Evolutionary conservation across 768 basidiomycete genomes (phyloP).

Genomic region (Russula earlei): DNA sequence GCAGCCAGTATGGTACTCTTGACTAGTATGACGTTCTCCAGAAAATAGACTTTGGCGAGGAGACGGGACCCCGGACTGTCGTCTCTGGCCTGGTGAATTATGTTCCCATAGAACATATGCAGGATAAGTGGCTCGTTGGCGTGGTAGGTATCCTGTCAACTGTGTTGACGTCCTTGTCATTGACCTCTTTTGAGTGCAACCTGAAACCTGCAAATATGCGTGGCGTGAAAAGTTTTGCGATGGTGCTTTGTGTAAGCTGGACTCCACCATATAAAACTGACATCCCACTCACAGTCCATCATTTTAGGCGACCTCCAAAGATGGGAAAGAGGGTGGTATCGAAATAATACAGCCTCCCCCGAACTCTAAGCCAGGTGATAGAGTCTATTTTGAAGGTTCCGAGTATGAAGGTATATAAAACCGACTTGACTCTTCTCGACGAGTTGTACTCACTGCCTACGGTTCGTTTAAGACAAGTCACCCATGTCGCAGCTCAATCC

Average conservation of each 20-base stretch:
- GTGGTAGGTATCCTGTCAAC: slow-evolving; percentile 43
- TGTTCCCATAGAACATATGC: slow-evolving; percentile 92
- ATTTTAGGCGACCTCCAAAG: slow-evolving; percentile 76
- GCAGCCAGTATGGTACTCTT: slow-evolving; percentile 15
- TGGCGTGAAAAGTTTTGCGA: slow-evolving; percentile 95
- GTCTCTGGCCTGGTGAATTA: slow-evolving; percentile 96
- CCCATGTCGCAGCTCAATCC: slow-evolving; percentile 87
- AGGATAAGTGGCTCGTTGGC: slow-evolving; percentile 69
- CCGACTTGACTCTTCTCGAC: neutral
- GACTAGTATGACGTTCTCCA: slow-evolving; percentile 24
- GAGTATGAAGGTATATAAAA: slow-evolving; percentile 69
- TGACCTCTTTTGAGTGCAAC: slow-evolving; percentile 51
- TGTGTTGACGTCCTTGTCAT: neutral
- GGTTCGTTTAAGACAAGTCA: slow-evolving; percentile 36
- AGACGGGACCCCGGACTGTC: slow-evolving; percentile 89
- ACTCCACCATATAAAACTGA: neutral
- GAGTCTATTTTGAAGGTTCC: slow-evolving; percentile 89
- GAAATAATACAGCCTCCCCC: slow-evolving; percentile 87
- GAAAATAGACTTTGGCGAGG: slow-evolving; percentile 96
- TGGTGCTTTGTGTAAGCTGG: slow-evolving; percentile 79
- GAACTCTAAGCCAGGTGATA: slow-evolving; percentile 81
- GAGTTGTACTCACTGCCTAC: neutral
- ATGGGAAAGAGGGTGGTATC: slow-evolving; percentile 82
- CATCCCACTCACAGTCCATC: neutral
- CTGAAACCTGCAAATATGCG: slow-evolving; percentile 96